These are phyloP conservation scores for Epichloe gansuensis DNA, from an alignment of 2,329 filamentous ascomycete species.

Conservation along the genomic window DNA sequence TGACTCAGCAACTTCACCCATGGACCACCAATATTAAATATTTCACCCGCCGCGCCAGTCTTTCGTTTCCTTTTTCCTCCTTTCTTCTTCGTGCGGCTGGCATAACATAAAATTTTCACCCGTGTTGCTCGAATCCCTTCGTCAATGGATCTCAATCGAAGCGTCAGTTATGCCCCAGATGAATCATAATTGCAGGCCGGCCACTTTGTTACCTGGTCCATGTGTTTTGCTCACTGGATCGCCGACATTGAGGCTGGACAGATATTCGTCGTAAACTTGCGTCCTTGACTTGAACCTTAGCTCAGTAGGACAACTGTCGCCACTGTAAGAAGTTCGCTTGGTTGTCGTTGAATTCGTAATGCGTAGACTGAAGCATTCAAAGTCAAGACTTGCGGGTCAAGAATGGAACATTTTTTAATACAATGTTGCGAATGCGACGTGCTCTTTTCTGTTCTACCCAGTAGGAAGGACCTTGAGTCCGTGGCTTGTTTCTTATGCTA, in stretches of 20 bases:
- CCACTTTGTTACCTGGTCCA: slow-evolving; percentile 35
- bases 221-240: slow-evolving; percentile 17
- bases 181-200: slow-evolving; percentile 63
- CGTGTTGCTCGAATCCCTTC: slow-evolving; percentile 65
- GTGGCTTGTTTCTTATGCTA: not conserved
- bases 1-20: slow-evolving; percentile 3
- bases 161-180: slow-evolving; percentile 75
- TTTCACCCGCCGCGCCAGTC: slow-evolving; percentile 11
- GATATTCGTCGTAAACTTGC: not conserved
- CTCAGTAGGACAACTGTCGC: no score
- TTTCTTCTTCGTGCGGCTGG: slow-evolving; percentile 68
- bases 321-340: not conserved
- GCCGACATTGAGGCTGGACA: slow-evolving; percentile 12
- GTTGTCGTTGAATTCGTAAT: not conserved
- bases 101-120: slow-evolving; percentile 54
- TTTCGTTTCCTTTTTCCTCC: slow-evolving; percentile 32
- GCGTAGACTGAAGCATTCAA: no score
- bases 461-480: not conserved
- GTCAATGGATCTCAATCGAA: slow-evolving; percentile 39
- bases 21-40: slow-evolving; percentile 18
- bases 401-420: no score
- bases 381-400: no score
- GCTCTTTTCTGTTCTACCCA: not conserved
- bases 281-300: no score
- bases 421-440: not conserved